Base-by-base conservation (phyloP, 352 stramenopile species). In the Phytophthora meadii region DNA sequence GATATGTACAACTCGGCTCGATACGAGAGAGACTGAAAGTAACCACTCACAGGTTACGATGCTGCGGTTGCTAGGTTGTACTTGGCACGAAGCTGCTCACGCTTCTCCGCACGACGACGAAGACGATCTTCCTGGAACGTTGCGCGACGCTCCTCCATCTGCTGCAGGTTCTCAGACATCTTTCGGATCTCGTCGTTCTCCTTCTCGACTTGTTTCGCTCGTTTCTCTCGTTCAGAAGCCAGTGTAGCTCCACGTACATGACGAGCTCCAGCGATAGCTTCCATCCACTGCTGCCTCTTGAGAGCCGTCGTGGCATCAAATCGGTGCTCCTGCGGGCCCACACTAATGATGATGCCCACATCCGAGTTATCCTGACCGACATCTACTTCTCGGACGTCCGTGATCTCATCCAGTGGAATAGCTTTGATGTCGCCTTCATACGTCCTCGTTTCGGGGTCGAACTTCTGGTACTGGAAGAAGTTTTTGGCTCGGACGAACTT, bases 381-480 rank as follows among this genome's bases (percentile, higher is more conserved):
- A 39, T 77, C 61, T 15, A 87, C 76, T 14, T 77, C 72, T 25
- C 79, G 71, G 11, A 92, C 80, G 30, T 81, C 69, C 11, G 68
- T 82, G 52, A 92, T 81, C 39, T 62, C 76, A 54, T 92, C 84
- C 14, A 92, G 64, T n/a, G 78, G 39, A 62, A 92, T 87, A 40
- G 81, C 82, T 56, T 92, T 88, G 51, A 89, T 70, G 25, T 78
- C 69, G 58, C 79, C 79, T 11, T 82, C 71, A 22, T 61, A 82
- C n/a, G 61, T 56, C 4, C 77, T 70, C 19, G 72, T 81, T 39
- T 88, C 72, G 4, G 66, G 52, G 48, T 92, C 76, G 28, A 89
- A 71, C 22, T 79, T 86, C 67, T 90, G 84, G 74, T 90, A 92
- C 75, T 92, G 81, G 59, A 92, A 81, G 5, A 92, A 55, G 58